Evolutionary conservation across 2,329 filamentous ascomycete genomes (phyloP), one percentile per base, ranked within the genome.

Genomic region (Sporothrix brunneoviolacea): DNA sequence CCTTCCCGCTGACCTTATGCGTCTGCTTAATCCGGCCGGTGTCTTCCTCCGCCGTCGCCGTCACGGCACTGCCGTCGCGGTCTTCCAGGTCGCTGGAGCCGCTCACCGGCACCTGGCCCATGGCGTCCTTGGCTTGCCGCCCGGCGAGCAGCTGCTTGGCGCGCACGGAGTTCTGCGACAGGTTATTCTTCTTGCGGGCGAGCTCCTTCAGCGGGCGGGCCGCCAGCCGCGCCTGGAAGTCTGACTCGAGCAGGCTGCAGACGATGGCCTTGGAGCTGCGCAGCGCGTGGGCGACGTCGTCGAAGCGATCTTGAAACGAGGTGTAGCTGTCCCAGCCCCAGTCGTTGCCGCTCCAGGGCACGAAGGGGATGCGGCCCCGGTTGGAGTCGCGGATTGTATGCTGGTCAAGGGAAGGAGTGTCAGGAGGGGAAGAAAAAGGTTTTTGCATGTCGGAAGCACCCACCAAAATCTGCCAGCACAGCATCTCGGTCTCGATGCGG

Each of bases 171-270:
- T 59, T 59, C 28, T 59, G 57, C 18, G 50, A 45, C 5, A 54
- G 55, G 38, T 59, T 59, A 53, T 54, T 55, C 24, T 53, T 50
- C 45, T 59, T 59, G 37, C 57, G 55, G 37, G 53, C 52, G 38
- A 50, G 50, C 50, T 59, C 57, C 43, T 54, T 53, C 7, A 27
- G 40, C 30, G 57, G 57, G 32, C 58, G 56, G 0, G 54, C 48
- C 3, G 45, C 54, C 28, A 59, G 52, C 15, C 57, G 56, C 13
- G 50, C 50, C 45, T 49, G 41, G 33, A 57, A 57, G 43, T 48
- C 40, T 2, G 54, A 55, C 46, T 55, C 55, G 4, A 59, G 50
- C 38, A 59, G 47, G 30, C 56, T 55, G 45, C 53, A 52, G 6
- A 59, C 57, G 28, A 53, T 50, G 4, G 57, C 57, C 48, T 59